Evolutionary conservation across 352 stramenopile species (phyloP), one percentile per base, ranked within the genome.

Genomic region (Phytopythium aichiense): DNA sequence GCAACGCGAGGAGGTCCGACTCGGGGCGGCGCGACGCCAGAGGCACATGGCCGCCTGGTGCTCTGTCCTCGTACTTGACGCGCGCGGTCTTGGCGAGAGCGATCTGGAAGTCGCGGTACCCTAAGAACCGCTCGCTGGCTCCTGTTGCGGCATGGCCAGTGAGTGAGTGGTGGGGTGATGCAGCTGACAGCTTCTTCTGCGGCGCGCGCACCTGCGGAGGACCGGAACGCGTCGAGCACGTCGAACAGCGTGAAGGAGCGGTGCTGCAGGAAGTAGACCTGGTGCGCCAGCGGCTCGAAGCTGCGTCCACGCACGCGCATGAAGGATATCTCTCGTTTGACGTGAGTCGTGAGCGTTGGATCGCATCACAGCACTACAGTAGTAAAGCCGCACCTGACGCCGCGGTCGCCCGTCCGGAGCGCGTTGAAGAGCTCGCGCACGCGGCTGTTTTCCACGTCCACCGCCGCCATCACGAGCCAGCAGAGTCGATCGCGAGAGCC

Each of bases 221-320:
- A 81, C 8, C 71, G 70, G 30, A 88, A 90, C 11, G 80, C 77
- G 40, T 87, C 73, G 49, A 84, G 87, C 11, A 73, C 72, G 43
- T 92, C 83, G 16, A 90, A 84, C 12, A 92, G 57, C 25, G 69
- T 90, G 42, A 92, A 92, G 23, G 63, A 54, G 11, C 65, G 60
- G 45, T 87, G 75, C 67, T 92, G 83, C 38, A 86, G 59, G 53
- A 88, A 92, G 66, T 92, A 92, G 16, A 90, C 40, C 31, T 69
- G 49, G 42, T 65, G 58, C 16, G 73, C 63, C 61, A 89, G 52
- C 9, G 66, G 38, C 56, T 89, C 80, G 15, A 84, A 73, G 51
- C 69, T 76, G 59, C 45, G 45, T 30, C 12, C n/a, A 13, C 37
- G 11, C 22, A 18, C 66, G 40, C 55, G 22, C 15, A 23, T 45